These are phyloP conservation scores for Cercospora brassicicola DNA, from an alignment of 2,329 filamentous ascomycete species.

Conservation along the genomic window DNA sequence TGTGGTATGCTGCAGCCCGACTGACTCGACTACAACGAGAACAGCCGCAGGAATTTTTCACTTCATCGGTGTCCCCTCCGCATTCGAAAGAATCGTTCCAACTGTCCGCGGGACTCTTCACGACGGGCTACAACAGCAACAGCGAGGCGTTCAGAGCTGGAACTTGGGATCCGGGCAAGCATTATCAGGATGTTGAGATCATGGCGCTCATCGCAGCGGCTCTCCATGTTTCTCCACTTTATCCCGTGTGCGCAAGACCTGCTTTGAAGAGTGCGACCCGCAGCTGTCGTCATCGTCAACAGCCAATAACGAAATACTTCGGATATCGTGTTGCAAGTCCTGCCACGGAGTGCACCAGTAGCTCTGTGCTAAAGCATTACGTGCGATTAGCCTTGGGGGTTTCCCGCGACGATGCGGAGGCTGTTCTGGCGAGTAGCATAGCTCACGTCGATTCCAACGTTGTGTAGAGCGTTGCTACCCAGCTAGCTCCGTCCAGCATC, in stretches of 20 bases:
- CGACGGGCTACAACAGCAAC: not conserved
- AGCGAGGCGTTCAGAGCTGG: not conserved
- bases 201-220: not conserved
- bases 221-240: not conserved
- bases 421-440: not conserved
- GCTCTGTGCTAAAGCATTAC: not conserved
- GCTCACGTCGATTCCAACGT: not conserved
- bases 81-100: not conserved
- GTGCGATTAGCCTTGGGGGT: not conserved
- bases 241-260: not conserved
- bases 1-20: not conserved
- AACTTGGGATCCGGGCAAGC: not conserved
- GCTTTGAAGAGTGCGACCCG: not conserved
- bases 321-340: not conserved
- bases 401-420: not conserved
- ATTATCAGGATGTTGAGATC: not conserved
- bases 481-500: not conserved
- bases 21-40: not conserved
- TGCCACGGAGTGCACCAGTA: not conserved
- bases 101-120: not conserved
- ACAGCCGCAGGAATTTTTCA: too few relatives aligned
- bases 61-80: not conserved
- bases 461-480: not conserved
- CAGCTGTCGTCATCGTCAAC: not conserved
- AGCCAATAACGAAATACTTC: not conserved